Percentiles rank a stretch among this genome's conserved stretches.
These are phyloP conservation scores for Pichia heedii DNA, from an alignment of 805 yeast species.

Conservation along the genomic window DNA sequence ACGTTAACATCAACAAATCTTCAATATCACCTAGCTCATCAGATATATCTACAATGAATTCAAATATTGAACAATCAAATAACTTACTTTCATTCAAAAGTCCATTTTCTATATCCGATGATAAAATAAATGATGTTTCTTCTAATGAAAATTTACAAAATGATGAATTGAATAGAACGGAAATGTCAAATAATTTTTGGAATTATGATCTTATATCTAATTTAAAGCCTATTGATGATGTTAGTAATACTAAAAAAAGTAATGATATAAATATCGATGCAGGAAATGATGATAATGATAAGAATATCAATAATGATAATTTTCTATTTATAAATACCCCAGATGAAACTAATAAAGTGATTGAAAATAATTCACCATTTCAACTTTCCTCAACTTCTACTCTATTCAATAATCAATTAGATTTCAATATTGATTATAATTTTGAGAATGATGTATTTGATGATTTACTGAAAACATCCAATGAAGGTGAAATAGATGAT, in stretches of 20 bases:
- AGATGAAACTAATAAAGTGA: not conserved
- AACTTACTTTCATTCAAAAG: no score
- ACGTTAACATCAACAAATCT: no score
- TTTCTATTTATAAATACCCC: slow-evolving; percentile 5
- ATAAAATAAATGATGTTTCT: no score
- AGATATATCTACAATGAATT: no score
- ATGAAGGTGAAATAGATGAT: slow-evolving; percentile 13
- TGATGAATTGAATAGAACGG: no score
- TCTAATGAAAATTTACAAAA: no score
- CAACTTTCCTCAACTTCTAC: slow-evolving; percentile 2
- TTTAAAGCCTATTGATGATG: no score
- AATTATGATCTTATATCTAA: not conserved
- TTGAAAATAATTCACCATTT: slow-evolving; percentile 9
- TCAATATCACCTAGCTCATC: no score
- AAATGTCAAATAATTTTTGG: no score
- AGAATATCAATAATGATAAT: slow-evolving; percentile 9
- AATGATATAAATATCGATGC: not conserved
- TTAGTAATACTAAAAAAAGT: not conserved
- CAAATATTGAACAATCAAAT: no score
- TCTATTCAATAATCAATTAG: not conserved
- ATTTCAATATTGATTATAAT: slow-evolving; percentile 6
- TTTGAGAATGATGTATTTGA: slow-evolving; percentile 10
- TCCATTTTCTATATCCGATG: no score
- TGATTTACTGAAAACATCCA: slow-evolving; percentile 5
- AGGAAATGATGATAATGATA: not conserved